Conservation (phyloP, 78 protist genomes). For the Monocercomonoides exilis region DNA sequence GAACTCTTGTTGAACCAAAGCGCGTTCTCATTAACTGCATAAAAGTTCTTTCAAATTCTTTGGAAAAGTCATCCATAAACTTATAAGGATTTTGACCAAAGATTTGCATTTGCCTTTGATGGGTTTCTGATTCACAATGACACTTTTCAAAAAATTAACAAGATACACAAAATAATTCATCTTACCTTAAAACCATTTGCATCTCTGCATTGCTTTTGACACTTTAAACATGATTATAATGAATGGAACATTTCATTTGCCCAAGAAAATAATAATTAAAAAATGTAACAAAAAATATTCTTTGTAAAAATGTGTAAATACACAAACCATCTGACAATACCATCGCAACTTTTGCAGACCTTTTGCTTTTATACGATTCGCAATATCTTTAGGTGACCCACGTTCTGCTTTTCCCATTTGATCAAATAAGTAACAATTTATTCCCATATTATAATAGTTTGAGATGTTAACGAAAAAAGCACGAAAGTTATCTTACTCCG, state of each 20-base stretch:
- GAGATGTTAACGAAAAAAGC: no score
- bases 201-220: background rate
- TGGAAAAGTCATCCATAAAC: background rate
- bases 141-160: background rate
- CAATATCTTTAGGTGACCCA: background rate
- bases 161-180: background rate
- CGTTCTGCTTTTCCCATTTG: background rate
- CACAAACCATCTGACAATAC: constrained; percentile 2
- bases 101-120: background rate
- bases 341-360: constrained; percentile 9
- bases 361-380: background rate
- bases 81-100: background rate
- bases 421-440: no score
- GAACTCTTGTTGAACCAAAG: background rate
- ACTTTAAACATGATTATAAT: background rate
- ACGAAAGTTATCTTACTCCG: no score
- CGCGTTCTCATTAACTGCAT: background rate
- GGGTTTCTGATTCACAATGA: constrained; percentile 5
- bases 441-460: no score
- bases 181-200: constrained; percentile 7
- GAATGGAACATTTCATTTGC: no score
- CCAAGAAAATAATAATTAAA: no score
- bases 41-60: background rate
- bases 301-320: background rate
- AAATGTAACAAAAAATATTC: background rate